Percentiles rank a stretch among this genome's conserved stretches.
These are phyloP conservation scores for Helichrysum umbraculigerum DNA, from an alignment of 129 eudicot genomes.

Conservation along the genomic window DNA sequence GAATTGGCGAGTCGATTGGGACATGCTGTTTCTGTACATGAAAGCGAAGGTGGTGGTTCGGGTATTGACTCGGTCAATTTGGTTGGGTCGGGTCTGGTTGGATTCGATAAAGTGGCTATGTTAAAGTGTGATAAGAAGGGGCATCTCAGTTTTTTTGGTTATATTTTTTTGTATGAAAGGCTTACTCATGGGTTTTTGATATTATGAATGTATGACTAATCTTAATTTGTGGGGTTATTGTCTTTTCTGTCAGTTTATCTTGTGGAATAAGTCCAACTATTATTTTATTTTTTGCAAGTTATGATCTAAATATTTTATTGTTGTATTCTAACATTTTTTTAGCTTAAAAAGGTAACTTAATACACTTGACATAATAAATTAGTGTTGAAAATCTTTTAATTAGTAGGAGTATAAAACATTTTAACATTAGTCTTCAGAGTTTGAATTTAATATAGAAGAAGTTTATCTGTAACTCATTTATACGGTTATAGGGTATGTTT, in stretches of 20 bases:
- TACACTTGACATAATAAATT: background rate
- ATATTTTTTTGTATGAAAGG: conserved; percentile 32
- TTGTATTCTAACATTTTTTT: too few relatives aligned
- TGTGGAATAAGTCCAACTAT: background rate
- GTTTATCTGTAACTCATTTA: too few relatives aligned
- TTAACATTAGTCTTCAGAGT: too few relatives aligned
- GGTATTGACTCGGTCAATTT: conserved; percentile 91
- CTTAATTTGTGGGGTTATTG: conserved; percentile 26
- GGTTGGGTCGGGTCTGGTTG: conserved; percentile 34
- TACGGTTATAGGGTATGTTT: too few relatives aligned
- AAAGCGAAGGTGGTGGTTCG: conserved; percentile 93
- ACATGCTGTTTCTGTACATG: conserved; percentile 27
- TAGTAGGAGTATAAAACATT: too few relatives aligned
- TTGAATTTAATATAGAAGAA: too few relatives aligned
- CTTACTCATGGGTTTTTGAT: conserved; percentile 34
- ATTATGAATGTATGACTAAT: conserved; percentile 3
- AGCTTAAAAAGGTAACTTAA: background rate
- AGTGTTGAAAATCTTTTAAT: background rate
- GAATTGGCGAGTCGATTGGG: background rate
- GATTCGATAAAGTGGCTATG: conserved; percentile 20
- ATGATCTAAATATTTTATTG: background rate
- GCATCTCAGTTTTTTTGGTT: conserved; percentile 14
- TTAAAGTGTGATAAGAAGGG: conserved; percentile 25
- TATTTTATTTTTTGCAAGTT: too few relatives aligned
- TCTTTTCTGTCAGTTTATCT: background rate